These are phyloP conservation scores for Eutrema heterophyllum DNA, from an alignment of 345 rosid genomes.

Conservation along the genomic window DNA sequence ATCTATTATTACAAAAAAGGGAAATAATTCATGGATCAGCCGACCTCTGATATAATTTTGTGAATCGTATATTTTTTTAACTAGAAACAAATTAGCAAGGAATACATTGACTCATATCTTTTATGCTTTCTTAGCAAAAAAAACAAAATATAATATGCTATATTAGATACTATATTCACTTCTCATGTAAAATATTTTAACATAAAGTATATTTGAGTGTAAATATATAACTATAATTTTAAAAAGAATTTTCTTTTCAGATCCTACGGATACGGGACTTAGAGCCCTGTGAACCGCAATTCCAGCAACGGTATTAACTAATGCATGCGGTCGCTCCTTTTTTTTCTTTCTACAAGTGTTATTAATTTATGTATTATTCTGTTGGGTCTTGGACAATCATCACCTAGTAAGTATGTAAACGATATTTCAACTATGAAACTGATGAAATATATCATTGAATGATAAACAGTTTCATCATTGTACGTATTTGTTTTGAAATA, in stretches of 20 bases:
- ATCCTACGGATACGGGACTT: constrained; percentile 29
- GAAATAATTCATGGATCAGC: too few relatives aligned
- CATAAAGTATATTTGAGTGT: background rate
- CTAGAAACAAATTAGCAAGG: too few relatives aligned
- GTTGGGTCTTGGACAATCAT: background rate
- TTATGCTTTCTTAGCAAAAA: too few relatives aligned
- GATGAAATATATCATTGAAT: background rate
- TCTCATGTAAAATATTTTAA: background rate
- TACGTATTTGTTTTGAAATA: background rate
- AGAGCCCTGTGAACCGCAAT: constrained; percentile 37
- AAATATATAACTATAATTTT: background rate
- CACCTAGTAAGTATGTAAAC: background rate
- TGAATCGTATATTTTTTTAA: too few relatives aligned
- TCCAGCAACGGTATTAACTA: constrained; percentile 35
- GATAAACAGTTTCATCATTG: constrained; percentile 9
- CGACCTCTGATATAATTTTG: too few relatives aligned
- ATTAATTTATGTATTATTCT: background rate
- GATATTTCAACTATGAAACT: constrained; percentile 1
- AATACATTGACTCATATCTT: background rate
- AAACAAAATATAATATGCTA: background rate
- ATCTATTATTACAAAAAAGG: too few relatives aligned
- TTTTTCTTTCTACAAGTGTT: background rate
- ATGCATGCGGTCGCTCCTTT: constrained; percentile 4
- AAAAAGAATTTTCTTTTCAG: background rate
- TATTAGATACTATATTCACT: background rate